Base-by-base conservation (phyloP, 352 stramenopile species). In the Globisporangium irregulare region DNA sequence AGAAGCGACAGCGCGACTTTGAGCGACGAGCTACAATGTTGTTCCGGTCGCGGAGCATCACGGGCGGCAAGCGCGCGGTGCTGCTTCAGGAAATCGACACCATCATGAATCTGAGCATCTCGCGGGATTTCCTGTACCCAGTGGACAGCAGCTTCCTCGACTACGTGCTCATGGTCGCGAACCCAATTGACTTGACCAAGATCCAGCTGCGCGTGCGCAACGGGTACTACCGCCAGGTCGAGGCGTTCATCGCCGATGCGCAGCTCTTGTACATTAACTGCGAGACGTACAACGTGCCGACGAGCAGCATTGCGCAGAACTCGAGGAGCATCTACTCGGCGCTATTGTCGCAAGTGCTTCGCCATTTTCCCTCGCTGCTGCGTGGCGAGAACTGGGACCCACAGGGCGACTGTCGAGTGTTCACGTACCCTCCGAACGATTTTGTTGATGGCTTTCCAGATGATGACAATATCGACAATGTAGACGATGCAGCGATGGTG, bases 141-240 rank as follows among this genome's bases (percentile, higher is more conserved):
- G 90, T 97, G 5, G 76, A 86, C 51, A 81, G 82, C 18, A 76
- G 72, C 24, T 95, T 93, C 34, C 71, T 87, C 18, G 87, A 95
- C 62, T 97, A 97, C 59, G 70, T 88, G 55, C 86, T 91, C 18
- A 92, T 85, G 25, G 73, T 97, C 27, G 84, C 88, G 2, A 95
- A 96, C 62, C 86, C 88, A 2, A 90, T 97, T 43, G 89, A 97
- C 67, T 69, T 97, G 36, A 89, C 75, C 5, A 88, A 91, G 69
- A 93, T 97, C 48, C 79, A 83, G 14, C 73, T 82, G 46, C 85
- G 90, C 20, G 59, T 97, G 15, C 72, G 74, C 14, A 69, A 74
- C 7, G 75, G 75, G 0, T 97, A 94, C 66, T 97, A 96, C 58
- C 87, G 90, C 8, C 90, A 97, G 67, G 73, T 95, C 8, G 86